These are phyloP conservation scores for Stemphylium beticola DNA, from an alignment of 2,329 filamentous ascomycete genomes.

Conservation along the genomic window DNA sequence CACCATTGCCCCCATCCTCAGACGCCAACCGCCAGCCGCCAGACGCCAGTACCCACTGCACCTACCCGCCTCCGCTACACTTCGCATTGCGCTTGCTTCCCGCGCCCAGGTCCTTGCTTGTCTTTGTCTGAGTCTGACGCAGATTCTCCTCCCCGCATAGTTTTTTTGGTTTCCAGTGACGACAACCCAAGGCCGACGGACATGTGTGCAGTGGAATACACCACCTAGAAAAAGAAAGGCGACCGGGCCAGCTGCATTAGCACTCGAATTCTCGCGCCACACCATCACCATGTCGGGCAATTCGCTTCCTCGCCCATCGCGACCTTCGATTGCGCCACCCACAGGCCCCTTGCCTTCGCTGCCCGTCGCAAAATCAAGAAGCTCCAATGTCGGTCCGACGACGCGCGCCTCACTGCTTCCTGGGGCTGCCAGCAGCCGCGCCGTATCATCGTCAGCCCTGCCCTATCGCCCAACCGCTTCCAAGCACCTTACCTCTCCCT, in stretches of 20 bases:
- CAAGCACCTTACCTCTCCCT: constrained; percentile 42
- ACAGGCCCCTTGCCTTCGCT: constrained; percentile 75
- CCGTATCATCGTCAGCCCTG: constrained; percentile 43
- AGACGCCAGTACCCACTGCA: constrained; percentile 15
- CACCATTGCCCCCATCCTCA: neutral
- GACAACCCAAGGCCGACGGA: constrained; percentile 22
- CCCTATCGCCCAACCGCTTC: constrained; percentile 31
- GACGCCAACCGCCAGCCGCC: constrained; percentile 10
- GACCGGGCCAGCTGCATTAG: constrained; percentile 15
- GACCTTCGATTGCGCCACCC: constrained; percentile 68
- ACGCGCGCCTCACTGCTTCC: constrained; percentile 40
- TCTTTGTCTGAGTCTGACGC: constrained; percentile 21
- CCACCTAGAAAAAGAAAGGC: constrained; percentile 19
- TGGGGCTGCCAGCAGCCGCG: constrained; percentile 31
- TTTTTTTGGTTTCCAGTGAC: constrained; percentile 5
- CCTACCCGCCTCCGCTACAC: constrained; percentile 9
- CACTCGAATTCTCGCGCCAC: constrained; percentile 10
- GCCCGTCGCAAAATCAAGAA: constrained; percentile 74
- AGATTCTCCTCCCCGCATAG: constrained; percentile 14
- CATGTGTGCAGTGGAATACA: constrained; percentile 36
- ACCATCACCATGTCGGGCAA: constrained; percentile 57
- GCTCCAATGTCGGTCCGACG: constrained; percentile 52
- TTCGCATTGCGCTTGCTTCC: constrained; percentile 11
- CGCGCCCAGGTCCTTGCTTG: constrained; percentile 19
- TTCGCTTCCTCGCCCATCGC: constrained; percentile 70